A percentile compares a stretch with the other conserved stretches of the same genome.
Evolutionary conservation across 176 grass and related monocot species (phyloP).

Genomic region (Hordeum marinum): DNA sequence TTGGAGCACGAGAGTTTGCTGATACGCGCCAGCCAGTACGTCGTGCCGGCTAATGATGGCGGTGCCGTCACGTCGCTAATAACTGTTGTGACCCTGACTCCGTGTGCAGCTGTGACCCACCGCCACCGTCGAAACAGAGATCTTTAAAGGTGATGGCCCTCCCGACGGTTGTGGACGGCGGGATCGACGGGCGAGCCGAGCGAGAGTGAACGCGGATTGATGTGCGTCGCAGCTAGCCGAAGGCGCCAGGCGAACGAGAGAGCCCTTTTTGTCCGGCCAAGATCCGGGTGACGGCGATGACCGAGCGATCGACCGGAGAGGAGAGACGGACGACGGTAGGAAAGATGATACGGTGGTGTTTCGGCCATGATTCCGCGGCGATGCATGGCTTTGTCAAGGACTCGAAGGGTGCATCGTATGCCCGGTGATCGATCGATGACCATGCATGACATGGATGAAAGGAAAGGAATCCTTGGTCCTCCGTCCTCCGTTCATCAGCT

Average conservation of each 20-base stretch:
- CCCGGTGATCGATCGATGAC: neutral
- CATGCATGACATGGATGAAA: neutral
- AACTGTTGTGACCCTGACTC: neutral
- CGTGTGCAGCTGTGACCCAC: neutral
- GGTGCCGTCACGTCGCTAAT: slow-evolving; percentile 12
- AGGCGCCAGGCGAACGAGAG: neutral
- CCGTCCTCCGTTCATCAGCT: neutral
- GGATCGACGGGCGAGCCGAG: neutral
- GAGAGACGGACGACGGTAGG: neutral
- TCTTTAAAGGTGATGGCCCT: neutral
- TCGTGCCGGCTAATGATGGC: slow-evolving; percentile 22
- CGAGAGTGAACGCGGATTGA: slow-evolving; percentile 14
- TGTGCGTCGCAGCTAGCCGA: neutral
- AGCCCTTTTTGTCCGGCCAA: neutral
- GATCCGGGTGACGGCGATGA: slow-evolving; percentile 4
- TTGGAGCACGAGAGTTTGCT: neutral
- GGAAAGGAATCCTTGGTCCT: neutral
- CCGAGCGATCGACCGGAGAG: neutral
- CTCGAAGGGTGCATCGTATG: too few relatives aligned
- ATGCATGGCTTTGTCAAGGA: slow-evolving; percentile 19
- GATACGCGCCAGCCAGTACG: neutral
- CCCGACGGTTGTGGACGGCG: neutral
- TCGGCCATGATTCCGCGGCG: slow-evolving; percentile 11
- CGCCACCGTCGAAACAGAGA: neutral
- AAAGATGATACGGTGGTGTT: neutral